Conservation (phyloP, 169 alveolate genomes). For the Amoebophrya sp. region DNA sequence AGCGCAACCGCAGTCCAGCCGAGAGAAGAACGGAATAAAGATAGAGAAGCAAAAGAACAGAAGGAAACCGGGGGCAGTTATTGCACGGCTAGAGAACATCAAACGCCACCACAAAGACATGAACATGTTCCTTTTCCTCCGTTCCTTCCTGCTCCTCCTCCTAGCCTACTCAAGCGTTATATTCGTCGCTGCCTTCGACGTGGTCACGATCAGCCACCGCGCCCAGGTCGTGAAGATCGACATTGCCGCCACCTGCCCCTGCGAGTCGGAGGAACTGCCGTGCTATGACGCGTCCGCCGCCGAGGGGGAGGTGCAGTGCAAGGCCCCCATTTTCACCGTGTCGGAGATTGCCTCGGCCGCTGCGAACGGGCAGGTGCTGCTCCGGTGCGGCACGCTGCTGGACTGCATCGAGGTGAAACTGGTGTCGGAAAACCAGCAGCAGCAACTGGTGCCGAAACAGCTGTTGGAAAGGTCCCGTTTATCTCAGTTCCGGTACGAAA, state of each 20-base stretch:
- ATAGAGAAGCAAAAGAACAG: too few species aligned
- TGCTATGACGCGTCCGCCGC: neutral
- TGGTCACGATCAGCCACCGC: neutral
- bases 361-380: neutral
- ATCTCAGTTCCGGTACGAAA: neutral
- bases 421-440: neutral
- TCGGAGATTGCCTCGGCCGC: neutral
- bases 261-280: neutral
- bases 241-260: neutral
- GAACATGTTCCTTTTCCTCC: too few species aligned
- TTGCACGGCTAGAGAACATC: too few species aligned
- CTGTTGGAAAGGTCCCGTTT: neutral
- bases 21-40: too few species aligned
- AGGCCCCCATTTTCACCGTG: neutral
- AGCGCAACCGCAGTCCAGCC: too few species aligned
- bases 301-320: conserved; percentile 23
- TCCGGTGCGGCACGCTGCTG: conserved; percentile 12
- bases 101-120: too few species aligned
- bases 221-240: neutral
- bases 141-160: too few species aligned
- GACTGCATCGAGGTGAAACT: neutral
- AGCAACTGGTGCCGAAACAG: neutral
- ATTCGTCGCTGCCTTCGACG: neutral
- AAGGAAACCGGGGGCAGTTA: too few species aligned
- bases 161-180: too few species aligned